Evolutionary conservation across 2,329 filamentous ascomycete species (phyloP).

Genomic region (Arthrinium phaeospermum): DNA sequence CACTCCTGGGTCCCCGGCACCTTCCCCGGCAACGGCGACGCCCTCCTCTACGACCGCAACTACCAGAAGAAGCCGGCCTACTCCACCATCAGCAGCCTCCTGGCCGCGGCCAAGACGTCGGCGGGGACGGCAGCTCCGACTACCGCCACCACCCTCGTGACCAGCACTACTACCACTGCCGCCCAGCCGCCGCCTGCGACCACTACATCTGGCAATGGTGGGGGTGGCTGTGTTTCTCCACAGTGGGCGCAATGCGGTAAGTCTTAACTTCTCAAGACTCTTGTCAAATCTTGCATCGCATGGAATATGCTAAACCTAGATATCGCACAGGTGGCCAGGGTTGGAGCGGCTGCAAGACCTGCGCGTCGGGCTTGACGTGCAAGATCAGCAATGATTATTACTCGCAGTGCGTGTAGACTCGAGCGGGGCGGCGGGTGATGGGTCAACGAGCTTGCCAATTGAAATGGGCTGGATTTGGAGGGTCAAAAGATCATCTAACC

Average conservation of each 20-base stretch:
- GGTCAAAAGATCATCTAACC: not conserved
- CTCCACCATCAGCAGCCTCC: conserved; percentile 39
- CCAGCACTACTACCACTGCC: conserved; percentile 19
- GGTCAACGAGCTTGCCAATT: not conserved
- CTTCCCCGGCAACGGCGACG: conserved; percentile 47
- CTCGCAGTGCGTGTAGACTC: conserved; percentile 32
- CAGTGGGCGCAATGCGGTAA: conserved; percentile 10
- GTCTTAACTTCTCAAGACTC: not conserved
- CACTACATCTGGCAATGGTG: not conserved
- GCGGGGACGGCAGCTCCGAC: not conserved
- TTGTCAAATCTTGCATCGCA: not conserved
- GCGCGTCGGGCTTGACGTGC: conserved; percentile 42
- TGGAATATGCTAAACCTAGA: not conserved
- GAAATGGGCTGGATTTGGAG: not conserved
- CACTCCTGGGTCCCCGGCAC: conserved; percentile 45
- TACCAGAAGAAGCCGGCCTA: conserved; percentile 51
- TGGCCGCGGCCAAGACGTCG: conserved; percentile 39
- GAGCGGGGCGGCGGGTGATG: not conserved
- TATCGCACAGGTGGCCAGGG: conserved; percentile 4
- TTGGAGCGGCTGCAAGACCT: conserved; percentile 29
- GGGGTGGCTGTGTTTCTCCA: conserved; percentile 10
- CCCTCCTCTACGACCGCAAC: conserved; percentile 49
- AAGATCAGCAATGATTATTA: conserved; percentile 39
- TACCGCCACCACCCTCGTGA: conserved; percentile 21
- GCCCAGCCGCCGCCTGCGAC: conserved; percentile 19